A percentile compares a stretch with the other conserved stretches of the same genome.
These are phyloP conservation scores for Chaetomium strumarium DNA, from an alignment of 2,329 filamentous ascomycete species.

Conservation along the genomic window DNA sequence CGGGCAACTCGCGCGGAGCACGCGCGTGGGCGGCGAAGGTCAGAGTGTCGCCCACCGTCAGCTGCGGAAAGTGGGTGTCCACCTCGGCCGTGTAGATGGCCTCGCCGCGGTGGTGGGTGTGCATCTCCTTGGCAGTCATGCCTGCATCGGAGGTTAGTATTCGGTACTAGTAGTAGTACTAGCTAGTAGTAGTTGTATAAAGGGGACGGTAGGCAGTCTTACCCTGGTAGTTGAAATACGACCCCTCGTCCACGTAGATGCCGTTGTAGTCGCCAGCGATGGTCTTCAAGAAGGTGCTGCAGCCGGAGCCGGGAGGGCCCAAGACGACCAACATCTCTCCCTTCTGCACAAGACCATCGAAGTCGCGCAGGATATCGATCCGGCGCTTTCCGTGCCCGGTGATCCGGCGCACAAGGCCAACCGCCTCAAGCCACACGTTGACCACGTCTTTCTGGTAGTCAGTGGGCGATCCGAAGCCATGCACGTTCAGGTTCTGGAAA, in stretches of 20 bases:
- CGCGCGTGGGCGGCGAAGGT: slow-evolving; percentile 69
- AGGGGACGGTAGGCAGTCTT: slow-evolving; percentile 10
- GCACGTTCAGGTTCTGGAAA: slow-evolving; percentile 63
- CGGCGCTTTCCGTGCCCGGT: slow-evolving; percentile 47
- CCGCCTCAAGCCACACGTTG: slow-evolving; percentile 52
- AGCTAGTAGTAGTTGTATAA: too few relatives aligned
- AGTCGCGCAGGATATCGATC: slow-evolving; percentile 59
- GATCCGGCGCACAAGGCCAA: slow-evolving; percentile 40
- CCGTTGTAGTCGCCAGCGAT: slow-evolving; percentile 79
- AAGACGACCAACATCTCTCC: slow-evolving; percentile 74
- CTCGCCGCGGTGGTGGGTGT: slow-evolving; percentile 71
- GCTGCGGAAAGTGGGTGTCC: slow-evolving; percentile 72
- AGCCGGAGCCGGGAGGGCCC: slow-evolving; percentile 67
- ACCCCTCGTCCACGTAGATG: slow-evolving; percentile 62
- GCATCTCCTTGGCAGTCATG: slow-evolving; percentile 67
- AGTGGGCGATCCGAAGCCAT: slow-evolving; percentile 60
- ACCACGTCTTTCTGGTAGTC: slow-evolving; percentile 65
- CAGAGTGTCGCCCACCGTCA: slow-evolving; percentile 73
- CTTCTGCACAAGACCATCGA: slow-evolving; percentile 62
- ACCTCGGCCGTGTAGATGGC: slow-evolving; percentile 83
- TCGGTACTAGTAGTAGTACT: too few relatives aligned
- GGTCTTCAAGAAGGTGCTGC: slow-evolving; percentile 79
- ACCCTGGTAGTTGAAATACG: slow-evolving; percentile 80
- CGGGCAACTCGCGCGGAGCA: slow-evolving; percentile 55
- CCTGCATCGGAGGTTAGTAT: slow-evolving; percentile 28